A percentile compares a stretch with the other conserved stretches of the same genome.
Evolutionary conservation across 169 alveolate genomes (phyloP).

Genomic region (Eimeria acervulina): DNA sequence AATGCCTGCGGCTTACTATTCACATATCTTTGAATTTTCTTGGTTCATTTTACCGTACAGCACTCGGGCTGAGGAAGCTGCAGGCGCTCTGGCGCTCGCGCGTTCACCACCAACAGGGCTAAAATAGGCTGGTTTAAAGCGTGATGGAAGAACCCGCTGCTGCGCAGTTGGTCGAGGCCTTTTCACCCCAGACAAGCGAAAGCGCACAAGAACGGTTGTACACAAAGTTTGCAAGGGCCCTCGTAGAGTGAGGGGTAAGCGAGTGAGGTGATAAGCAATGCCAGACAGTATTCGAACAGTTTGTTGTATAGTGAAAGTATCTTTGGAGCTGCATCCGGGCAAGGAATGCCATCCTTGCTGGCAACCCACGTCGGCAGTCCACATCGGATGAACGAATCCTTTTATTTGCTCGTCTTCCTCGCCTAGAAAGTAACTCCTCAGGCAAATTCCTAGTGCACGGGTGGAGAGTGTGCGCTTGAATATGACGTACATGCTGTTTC

Average conservation of each 20-base stretch:
- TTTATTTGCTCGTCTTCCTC: not conserved
- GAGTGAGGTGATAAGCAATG: not conserved
- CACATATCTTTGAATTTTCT: not conserved
- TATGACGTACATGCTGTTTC: not conserved
- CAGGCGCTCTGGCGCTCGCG: not conserved
- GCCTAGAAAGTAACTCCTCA: not conserved
- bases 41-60: not conserved
- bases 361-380: not conserved
- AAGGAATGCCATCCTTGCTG: not conserved
- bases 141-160: not conserved
- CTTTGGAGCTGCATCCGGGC: not conserved
- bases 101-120: not conserved
- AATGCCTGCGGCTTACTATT: not conserved
- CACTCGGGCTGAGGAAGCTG: not conserved
- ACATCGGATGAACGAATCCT: not conserved
- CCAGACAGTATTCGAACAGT: not conserved
- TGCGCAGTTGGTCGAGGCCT: not conserved
- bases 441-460: not conserved
- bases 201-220: not conserved
- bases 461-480: not conserved
- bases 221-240: not conserved
- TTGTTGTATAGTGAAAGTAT: not conserved
- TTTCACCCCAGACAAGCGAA: not conserved
- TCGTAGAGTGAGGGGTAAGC: too few relatives aligned
- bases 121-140: not conserved